Evolutionary conservation across 108 stramenopile genomes (phyloP), one percentile per base, ranked within the genome.

Genomic region (Fragilaria crotonensis): DNA sequence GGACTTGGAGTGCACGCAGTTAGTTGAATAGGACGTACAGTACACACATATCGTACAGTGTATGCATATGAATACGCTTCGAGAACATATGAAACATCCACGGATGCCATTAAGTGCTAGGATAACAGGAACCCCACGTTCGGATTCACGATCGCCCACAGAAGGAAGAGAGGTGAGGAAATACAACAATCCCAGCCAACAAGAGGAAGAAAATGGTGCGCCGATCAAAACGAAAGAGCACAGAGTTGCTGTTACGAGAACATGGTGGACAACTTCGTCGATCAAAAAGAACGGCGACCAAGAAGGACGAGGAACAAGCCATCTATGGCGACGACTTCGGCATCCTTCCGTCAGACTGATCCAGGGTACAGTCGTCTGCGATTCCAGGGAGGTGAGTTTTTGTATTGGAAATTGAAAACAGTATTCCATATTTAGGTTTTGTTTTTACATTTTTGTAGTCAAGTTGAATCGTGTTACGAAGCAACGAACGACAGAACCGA

Each of bases 301-400:
- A 49, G n/a, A 62, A 65, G 25, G 66, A 72, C 29, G 63, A 58
- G 18, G 84, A 85, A 28, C 21, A 66, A 2, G 68, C 69, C 33
- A 75, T 83, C 14, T 93, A 79, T 49, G 90, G 90, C 14, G 79
- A 85, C 2, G 90, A 93, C 68, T 88, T 76, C 48, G 90, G 90
- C 19, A 87, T 93, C 27, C 69, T 93, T 52, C 90, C 90, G 14
- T 62, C 60, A 19, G 84, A 85, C 75, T 87, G 84, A 84, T 90
- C 84, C 61, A 79, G 59, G 60, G 84, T 86, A 55, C 66, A 76
- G 36, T 85, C 90, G 47, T 80, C 78, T 45, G 82, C 86, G 32
- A 88, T 90, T 66, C 89, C 90, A 53, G 84, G 74, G 52, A 73
- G 89, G 89, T 89, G 57, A 66, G 87, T 70, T 0, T 47, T 48